phyloP scores from a whole-genome alignment of 148 eudicot species.

The Nepenthes mirabilis region DNA sequence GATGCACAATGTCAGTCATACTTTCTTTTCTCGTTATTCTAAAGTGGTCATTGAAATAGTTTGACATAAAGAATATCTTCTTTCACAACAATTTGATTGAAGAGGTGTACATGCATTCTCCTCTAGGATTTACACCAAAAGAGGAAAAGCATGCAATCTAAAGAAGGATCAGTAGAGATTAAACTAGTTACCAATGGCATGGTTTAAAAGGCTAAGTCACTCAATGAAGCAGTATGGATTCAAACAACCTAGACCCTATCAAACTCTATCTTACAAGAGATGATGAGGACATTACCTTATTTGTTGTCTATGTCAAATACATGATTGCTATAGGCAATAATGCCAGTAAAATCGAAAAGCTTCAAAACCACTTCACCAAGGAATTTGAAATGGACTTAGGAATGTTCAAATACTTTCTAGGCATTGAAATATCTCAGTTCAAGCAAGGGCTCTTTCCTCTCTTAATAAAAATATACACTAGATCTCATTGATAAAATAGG shows the following conservation, averaged over 20 bases:
- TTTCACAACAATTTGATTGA: background rate
- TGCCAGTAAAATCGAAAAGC: background rate
- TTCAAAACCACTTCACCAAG: background rate
- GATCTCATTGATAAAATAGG: background rate
- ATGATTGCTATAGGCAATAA: background rate
- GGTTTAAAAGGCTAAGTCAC: background rate
- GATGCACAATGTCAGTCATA: background rate
- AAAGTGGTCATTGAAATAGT: background rate
- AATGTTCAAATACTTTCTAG: background rate
- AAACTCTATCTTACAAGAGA: background rate
- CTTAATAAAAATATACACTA: background rate
- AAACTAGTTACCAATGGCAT: background rate
- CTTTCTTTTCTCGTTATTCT: background rate
- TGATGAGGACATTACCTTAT: background rate
- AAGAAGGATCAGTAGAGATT: background rate
- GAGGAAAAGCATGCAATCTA: background rate
- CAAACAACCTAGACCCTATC: background rate
- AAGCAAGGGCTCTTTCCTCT: background rate
- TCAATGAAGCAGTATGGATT: background rate
- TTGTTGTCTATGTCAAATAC: background rate
- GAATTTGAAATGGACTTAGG: constrained; percentile 3
- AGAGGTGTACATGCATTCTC: background rate
- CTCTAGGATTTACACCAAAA: background rate
- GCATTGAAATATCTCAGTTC: background rate
- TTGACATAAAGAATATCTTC: background rate